These are phyloP conservation scores for Claviceps sorghi DNA, from an alignment of 2,329 filamentous ascomycete species.

Conservation along the genomic window DNA sequence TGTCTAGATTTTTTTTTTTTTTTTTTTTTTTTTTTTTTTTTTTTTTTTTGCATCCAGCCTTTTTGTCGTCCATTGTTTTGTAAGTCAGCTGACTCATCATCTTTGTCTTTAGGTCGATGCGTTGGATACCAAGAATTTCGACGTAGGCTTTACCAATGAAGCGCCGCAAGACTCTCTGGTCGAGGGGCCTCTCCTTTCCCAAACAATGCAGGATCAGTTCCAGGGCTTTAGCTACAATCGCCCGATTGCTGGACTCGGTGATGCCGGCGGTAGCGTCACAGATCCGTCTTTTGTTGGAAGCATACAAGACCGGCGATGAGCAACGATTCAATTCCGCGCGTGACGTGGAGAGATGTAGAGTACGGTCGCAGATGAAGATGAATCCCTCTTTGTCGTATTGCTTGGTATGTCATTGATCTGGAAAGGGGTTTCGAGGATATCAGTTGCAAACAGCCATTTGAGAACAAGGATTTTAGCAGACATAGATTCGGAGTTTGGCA, in stretches of 20 bases:
- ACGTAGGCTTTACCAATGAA: conserved; percentile 80
- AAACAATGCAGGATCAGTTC: conserved; percentile 94
- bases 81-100: background rate
- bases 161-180: conserved; percentile 84
- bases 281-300: conserved; percentile 60
- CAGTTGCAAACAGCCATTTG: background rate
- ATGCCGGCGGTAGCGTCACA: conserved; percentile 86
- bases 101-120: conserved; percentile 51
- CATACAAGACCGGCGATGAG: conserved; percentile 33
- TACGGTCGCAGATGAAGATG: background rate
- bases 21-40: no score
- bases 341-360: background rate
- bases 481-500: conserved; percentile 9
- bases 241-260: conserved; percentile 80
- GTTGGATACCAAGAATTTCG: conserved; percentile 84
- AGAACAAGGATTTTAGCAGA: background rate
- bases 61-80: background rate
- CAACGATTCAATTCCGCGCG: background rate
- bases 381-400: background rate
- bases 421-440: background rate
- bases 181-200: conserved; percentile 77
- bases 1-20: no score
- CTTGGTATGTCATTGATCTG: conserved; percentile 1
- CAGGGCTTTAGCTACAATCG: conserved; percentile 95
- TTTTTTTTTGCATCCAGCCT: background rate